Evolutionary conservation across 257 asterid genomes (phyloP).

Genomic region (Plantago major): DNA sequence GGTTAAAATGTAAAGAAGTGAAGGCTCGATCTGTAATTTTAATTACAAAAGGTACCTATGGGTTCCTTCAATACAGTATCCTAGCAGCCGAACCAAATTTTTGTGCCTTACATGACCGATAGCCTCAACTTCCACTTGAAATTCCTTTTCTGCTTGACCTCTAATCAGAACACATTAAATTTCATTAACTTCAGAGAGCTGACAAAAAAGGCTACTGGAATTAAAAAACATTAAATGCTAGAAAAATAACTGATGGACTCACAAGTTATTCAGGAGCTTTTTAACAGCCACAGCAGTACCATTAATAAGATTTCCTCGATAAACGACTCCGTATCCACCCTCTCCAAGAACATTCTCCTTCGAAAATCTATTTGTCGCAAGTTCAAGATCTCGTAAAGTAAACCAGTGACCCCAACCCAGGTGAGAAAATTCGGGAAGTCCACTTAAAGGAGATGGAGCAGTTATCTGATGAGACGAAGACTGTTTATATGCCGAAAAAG

Average conservation of each 20-base stretch:
- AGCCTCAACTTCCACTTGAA: constrained; percentile 93
- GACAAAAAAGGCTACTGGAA: background rate
- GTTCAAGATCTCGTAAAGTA: constrained; percentile 79
- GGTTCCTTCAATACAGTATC: constrained; percentile 98
- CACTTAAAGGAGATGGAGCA: constrained; percentile 80
- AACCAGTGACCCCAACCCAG: constrained; percentile 99
- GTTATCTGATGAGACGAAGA: constrained; percentile 56
- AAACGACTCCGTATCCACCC: constrained; percentile 97
- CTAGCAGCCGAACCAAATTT: constrained; percentile 90
- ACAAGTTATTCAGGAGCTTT: constrained; percentile 91
- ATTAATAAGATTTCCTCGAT: constrained; percentile 67
- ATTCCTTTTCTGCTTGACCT: constrained; percentile 98
- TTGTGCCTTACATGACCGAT: constrained; percentile 95
- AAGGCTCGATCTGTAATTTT: background rate
- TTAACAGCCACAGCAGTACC: constrained; percentile 88
- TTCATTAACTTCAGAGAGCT: constrained; percentile 9
- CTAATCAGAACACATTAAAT: constrained; percentile 27
- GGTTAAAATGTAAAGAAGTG: background rate
- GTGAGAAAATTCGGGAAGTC: constrained; percentile 92
- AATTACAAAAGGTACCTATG: constrained; percentile 52
- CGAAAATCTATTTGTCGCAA: constrained; percentile 75
- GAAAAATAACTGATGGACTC: constrained; percentile 31
- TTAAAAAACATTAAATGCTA: constrained; percentile 8
- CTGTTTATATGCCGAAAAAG: constrained; percentile 43
- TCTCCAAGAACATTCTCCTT: constrained; percentile 89